Percentiles rank a stretch among this genome's conserved stretches.
Evolutionary conservation across 2,329 filamentous ascomycete genomes (phyloP).

Genomic region (Aspergillus ochraceoroseus): DNA sequence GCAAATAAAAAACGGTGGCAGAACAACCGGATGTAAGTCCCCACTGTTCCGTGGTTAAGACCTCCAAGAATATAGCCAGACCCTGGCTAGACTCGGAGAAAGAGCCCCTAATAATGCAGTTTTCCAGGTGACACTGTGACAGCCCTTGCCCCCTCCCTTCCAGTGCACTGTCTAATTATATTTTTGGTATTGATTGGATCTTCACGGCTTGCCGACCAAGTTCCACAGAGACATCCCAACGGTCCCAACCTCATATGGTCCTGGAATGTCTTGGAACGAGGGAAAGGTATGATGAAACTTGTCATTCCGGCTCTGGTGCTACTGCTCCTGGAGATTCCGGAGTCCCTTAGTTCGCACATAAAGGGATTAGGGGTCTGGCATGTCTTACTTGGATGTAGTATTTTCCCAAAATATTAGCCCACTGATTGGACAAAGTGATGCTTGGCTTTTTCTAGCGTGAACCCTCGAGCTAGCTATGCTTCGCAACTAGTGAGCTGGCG

Average conservation of each 20-base stretch:
- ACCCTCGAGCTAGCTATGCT: conserved; percentile 9
- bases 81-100: no score
- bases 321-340: neutral
- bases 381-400: conserved; percentile 13
- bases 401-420: neutral
- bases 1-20: no score
- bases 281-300: conserved; percentile 1
- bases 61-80: no score
- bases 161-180: no score
- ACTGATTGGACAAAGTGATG: conserved; percentile 12
- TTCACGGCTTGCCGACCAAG: neutral
- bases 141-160: neutral
- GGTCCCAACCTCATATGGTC: conserved; percentile 15
- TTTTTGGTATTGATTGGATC: neutral
- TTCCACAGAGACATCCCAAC: no score
- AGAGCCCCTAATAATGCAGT: neutral
- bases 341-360: conserved; percentile 3
- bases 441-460: conserved; percentile 25
- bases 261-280: conserved; percentile 15
- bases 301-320: neutral
- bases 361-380: conserved; percentile 10
- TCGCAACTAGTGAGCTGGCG: neutral
- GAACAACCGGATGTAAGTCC: no score
- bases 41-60: no score
- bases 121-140: conserved; percentile 5